Percentiles rank a stretch among this genome's conserved stretches.
These are phyloP conservation scores for Heliamphora pulchella DNA, from an alignment of 179 eudicot genomes.

Conservation along the genomic window DNA sequence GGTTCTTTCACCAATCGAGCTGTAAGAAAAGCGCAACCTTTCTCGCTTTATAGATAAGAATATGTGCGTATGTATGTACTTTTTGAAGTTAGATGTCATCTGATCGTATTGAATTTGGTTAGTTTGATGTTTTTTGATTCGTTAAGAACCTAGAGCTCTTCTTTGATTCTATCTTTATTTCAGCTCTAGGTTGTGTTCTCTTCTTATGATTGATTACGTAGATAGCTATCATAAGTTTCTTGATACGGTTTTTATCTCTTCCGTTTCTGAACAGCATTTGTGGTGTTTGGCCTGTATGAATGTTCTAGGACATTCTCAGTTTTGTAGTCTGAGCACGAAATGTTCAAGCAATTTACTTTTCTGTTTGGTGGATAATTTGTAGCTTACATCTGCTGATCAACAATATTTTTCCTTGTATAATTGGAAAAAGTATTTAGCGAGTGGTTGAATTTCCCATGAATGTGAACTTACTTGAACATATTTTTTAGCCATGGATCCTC, in stretches of 20 bases:
- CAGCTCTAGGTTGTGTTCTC: neutral
- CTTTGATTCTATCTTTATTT: neutral
- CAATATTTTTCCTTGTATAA: neutral
- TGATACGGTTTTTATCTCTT: neutral
- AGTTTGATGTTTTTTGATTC: neutral
- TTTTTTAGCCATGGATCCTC: neutral
- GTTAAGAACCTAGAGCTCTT: neutral
- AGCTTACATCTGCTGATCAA: neutral
- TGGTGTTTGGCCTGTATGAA: neutral
- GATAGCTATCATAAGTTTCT: neutral
- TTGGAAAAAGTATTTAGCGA: neutral
- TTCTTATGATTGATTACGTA: neutral
- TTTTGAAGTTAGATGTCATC: neutral
- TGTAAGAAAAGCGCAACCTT: neutral
- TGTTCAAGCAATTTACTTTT: neutral
- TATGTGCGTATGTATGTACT: neutral
- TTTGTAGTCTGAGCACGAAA: slow-evolving; percentile 6
- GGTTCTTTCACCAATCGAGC: slow-evolving; percentile 16
- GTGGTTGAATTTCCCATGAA: slow-evolving; percentile 2
- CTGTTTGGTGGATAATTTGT: neutral
- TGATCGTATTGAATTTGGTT: neutral
- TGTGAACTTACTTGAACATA: neutral
- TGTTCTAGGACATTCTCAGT: neutral
- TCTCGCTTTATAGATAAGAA: neutral
- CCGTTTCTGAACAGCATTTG: neutral